Evolutionary conservation across 371 early-diverging fungal species (phyloP).

Genomic region (Syncephalis fuscata): DNA sequence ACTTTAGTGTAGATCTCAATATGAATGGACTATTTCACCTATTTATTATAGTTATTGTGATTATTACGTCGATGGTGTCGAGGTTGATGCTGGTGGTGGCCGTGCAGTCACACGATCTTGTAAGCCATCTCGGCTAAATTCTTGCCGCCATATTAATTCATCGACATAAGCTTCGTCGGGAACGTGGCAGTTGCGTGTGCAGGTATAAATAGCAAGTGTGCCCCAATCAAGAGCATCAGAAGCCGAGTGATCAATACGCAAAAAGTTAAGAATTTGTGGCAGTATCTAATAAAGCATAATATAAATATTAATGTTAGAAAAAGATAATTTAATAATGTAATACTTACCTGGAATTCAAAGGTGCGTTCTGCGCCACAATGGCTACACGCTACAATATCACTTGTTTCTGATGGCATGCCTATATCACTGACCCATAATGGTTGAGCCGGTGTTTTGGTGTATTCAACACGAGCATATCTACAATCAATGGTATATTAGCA

Average conservation of each 20-base stretch:
- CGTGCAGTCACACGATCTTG: slow-evolving; percentile 3
- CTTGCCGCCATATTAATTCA: slow-evolving; percentile 50
- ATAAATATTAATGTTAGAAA: not conserved
- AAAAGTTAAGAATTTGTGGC: slow-evolving; percentile 66
- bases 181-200: slow-evolving; percentile 63
- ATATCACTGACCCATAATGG: slow-evolving; percentile 71
- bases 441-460: slow-evolving; percentile 28
- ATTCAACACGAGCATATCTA: slow-evolving; percentile 52
- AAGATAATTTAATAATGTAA: no score
- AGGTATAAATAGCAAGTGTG: slow-evolving; percentile 71
- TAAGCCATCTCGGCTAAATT: slow-evolving; percentile 44
- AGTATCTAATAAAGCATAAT: slow-evolving; percentile 27
- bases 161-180: slow-evolving; percentile 25
- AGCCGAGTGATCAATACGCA: slow-evolving; percentile 57
- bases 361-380: slow-evolving; percentile 55
- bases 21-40: no score
- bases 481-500: not conserved
- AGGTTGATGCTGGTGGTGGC: no score
- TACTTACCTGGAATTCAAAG: slow-evolving; percentile 79
- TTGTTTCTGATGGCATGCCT: slow-evolving; percentile 26
- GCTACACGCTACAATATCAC: slow-evolving; percentile 51
- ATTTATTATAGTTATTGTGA: no score
- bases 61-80: no score
- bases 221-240: slow-evolving; percentile 83
- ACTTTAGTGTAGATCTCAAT: no score